These are phyloP conservation scores for Phytophthora litchii DNA, from an alignment of 352 stramenopile species.

Conservation along the genomic window DNA sequence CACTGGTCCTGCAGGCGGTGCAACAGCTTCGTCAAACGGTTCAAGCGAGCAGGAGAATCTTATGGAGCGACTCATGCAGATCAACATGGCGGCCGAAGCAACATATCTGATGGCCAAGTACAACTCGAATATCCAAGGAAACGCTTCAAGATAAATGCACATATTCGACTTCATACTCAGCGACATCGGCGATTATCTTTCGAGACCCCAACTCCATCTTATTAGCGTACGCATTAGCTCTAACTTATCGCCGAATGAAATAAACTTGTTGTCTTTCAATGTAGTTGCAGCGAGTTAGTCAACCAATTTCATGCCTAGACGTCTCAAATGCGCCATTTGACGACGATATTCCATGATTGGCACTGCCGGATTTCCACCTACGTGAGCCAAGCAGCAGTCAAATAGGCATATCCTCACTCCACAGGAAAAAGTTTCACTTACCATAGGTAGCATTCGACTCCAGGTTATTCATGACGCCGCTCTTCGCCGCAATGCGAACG, in stretches of 20 bases:
- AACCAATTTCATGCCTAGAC: slow-evolving; percentile 48
- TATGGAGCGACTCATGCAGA: slow-evolving; percentile 68
- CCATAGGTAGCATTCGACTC: slow-evolving; percentile 61
- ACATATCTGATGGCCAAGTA: slow-evolving; percentile 81
- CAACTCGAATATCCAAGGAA: slow-evolving; percentile 56
- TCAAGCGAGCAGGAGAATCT: slow-evolving; percentile 49
- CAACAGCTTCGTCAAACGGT: slow-evolving; percentile 15
- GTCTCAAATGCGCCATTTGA: slow-evolving; percentile 63
- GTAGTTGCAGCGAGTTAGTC: slow-evolving; percentile 3
- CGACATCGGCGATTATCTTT: too few relatives aligned
- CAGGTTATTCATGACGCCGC: slow-evolving; percentile 82
- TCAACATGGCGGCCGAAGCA: slow-evolving; percentile 67
- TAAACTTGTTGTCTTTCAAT: neutral
- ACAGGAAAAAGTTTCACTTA: slow-evolving; percentile 10
- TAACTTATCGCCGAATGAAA: slow-evolving; percentile 3
- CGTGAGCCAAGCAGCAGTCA: slow-evolving; percentile 12
- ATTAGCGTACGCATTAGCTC: too few relatives aligned
- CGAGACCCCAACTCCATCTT: too few relatives aligned
- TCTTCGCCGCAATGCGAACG: slow-evolving; percentile 87
- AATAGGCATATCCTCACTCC: neutral
- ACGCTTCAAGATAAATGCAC: slow-evolving; percentile 18
- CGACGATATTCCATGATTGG: slow-evolving; percentile 83
- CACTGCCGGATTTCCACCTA: slow-evolving; percentile 73
- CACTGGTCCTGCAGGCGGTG: slow-evolving; percentile 5
- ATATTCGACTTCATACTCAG: neutral